Evolutionary conservation across 192 early-diverging fungal genomes (phyloP).

Genomic region (Mortierella antarctica): DNA sequence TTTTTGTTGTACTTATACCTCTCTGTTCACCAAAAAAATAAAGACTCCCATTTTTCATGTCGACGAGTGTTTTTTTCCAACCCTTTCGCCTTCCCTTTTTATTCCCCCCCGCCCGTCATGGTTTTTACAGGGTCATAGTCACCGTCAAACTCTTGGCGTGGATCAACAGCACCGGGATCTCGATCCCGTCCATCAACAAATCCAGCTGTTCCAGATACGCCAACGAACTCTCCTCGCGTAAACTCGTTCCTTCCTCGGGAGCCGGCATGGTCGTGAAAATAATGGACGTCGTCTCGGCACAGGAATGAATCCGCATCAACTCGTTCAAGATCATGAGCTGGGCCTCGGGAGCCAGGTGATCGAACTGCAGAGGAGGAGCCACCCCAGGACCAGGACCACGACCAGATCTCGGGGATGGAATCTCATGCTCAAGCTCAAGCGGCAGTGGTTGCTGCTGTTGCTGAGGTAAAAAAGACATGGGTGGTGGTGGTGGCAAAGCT

Average conservation of each 20-base stretch:
- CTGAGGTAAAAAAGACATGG: background rate
- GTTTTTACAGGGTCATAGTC: slow-evolving; percentile 65
- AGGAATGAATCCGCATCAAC: slow-evolving; percentile 66
- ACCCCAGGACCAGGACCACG: background rate
- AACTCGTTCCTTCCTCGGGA: slow-evolving; percentile 62
- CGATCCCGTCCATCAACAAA: slow-evolving; percentile 46
- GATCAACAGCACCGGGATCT: slow-evolving; percentile 71
- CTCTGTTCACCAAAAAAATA: background rate
- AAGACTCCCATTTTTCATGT: background rate
- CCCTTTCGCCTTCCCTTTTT: no score
- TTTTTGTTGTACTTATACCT: no score
- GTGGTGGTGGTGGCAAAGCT: background rate
- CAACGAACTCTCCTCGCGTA: slow-evolving; percentile 49
- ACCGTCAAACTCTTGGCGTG: slow-evolving; percentile 73
- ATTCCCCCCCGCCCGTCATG: background rate
- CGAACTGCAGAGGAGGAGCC: slow-evolving; percentile 57
- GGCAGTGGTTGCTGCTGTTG: slow-evolving; percentile 1
- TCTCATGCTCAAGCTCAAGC: background rate
- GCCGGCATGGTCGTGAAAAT: slow-evolving; percentile 70
- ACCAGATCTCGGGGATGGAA: background rate
- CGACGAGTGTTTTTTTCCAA: background rate
- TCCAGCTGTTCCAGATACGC: slow-evolving; percentile 65
- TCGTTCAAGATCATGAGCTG: slow-evolving; percentile 73
- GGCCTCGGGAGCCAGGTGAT: slow-evolving; percentile 59
- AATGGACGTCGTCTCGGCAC: slow-evolving; percentile 58